Conservation (phyloP, 495 filamentous ascomycete genomes). For the Aspergillus ellipticus region DNA sequence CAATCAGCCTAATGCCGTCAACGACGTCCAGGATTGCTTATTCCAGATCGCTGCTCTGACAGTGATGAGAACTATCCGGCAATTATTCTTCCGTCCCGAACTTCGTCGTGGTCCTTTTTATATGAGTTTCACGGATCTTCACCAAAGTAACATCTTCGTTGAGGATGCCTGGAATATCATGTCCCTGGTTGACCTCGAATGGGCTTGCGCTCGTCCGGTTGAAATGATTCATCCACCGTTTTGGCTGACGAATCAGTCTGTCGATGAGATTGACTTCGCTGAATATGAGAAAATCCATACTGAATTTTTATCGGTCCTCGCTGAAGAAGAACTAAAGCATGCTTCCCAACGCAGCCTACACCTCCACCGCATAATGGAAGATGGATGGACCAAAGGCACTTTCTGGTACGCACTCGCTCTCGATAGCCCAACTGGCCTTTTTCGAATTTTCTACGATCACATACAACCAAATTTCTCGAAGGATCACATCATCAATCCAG, state of each 20-base stretch:
- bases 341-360: neutral
- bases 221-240: slow-evolving; percentile 24
- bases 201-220: slow-evolving; percentile 33
- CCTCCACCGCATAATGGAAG: slow-evolving; percentile 7
- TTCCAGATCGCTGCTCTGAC: slow-evolving; percentile 26
- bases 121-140: slow-evolving; percentile 26
- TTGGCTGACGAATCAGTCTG: slow-evolving; percentile 18
- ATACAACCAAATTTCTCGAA: slow-evolving; percentile 25
- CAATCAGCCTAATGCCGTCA: slow-evolving; percentile 32
- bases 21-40: slow-evolving; percentile 21
- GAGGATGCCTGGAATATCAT: slow-evolving; percentile 27
- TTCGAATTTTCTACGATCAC: slow-evolving; percentile 22
- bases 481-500: slow-evolving; percentile 5
- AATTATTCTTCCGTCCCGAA: slow-evolving; percentile 23
- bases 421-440: slow-evolving; percentile 16
- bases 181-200: slow-evolving; percentile 34
- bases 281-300: neutral
- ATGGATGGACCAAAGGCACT: neutral
- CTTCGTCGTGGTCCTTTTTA: slow-evolving; percentile 22
- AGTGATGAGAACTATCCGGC: slow-evolving; percentile 25
- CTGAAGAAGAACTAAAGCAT: neutral
- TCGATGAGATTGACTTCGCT: slow-evolving; percentile 19
- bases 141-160: slow-evolving; percentile 31
- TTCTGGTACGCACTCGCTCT: slow-evolving; percentile 28
- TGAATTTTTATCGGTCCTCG: slow-evolving; percentile 17